Percentiles rank a stretch among this genome's conserved stretches.
These are phyloP conservation scores for Candida sp. DNA, from an alignment of 1,139 yeast genomes.

Conservation along the genomic window DNA sequence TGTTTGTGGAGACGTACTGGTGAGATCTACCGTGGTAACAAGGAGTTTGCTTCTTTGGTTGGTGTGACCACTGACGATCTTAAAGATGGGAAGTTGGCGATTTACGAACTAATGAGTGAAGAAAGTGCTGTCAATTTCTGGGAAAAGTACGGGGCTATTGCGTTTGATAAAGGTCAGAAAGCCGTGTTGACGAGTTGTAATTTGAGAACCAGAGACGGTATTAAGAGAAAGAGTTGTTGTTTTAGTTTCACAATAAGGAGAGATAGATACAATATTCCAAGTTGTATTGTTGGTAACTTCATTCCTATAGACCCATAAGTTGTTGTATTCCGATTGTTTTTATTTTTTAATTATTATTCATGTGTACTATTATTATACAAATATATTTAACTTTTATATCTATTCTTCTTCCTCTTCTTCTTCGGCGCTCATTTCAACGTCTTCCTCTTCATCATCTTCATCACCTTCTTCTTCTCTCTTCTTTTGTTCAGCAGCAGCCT, in stretches of 20 bases:
- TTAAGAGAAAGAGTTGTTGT: constrained; percentile 84
- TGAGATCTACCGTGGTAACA: constrained; percentile 93
- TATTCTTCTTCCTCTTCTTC: constrained; percentile 23
- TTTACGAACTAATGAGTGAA: constrained; percentile 94
- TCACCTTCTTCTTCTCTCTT: constrained; percentile 42
- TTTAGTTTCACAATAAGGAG: constrained; percentile 94
- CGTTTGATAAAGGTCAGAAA: constrained; percentile 95
- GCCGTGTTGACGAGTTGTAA: constrained; percentile 95
- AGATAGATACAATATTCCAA: constrained; percentile 93
- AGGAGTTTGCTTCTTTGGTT: constrained; percentile 94
- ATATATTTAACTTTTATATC: constrained; percentile 7
- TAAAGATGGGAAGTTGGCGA: constrained; percentile 91
- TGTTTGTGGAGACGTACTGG: constrained; percentile 98
- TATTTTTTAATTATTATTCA: constrained; percentile 4
- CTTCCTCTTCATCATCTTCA: constrained; percentile 23
- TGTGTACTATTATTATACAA: constrained; percentile 4
- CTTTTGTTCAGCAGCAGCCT: constrained; percentile 40
- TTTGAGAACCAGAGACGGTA: constrained; percentile 82
- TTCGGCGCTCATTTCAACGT: constrained; percentile 28
- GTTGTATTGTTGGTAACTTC: constrained; percentile 96
- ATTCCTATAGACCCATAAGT: constrained; percentile 71
- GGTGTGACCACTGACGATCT: constrained; percentile 93
- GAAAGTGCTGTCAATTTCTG: constrained; percentile 98
- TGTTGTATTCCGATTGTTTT: background rate
- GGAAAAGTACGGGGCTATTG: constrained; percentile 98